Evolutionary conservation across 1,139 yeast species (phyloP).

Genomic region (Blastobotrys serpentis): DNA sequence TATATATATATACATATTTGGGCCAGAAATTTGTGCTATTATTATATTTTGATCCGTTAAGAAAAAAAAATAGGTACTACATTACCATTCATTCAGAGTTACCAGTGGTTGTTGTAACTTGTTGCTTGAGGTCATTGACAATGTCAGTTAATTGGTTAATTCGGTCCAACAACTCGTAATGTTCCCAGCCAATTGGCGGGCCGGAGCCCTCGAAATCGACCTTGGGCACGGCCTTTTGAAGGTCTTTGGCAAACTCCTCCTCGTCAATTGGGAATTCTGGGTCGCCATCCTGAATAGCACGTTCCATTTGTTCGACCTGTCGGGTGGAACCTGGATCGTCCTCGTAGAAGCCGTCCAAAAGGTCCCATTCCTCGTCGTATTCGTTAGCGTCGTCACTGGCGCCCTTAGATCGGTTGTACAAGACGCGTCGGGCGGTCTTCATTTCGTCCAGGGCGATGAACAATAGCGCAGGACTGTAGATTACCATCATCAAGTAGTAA

Average conservation of each 20-base stretch:
- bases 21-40: no score
- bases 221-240: constrained; percentile 55
- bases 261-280: constrained; percentile 61
- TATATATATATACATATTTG: no score
- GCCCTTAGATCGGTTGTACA: constrained; percentile 66
- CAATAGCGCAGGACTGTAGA: constrained; percentile 66
- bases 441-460: constrained; percentile 65
- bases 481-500: constrained; percentile 54
- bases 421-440: constrained; percentile 63
- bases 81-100: no score
- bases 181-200: constrained; percentile 56
- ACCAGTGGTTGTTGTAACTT: no score
- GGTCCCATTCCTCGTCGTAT: constrained; percentile 74
- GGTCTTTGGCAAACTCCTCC: constrained; percentile 48
- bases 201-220: constrained; percentile 53
- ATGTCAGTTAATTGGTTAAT: constrained; percentile 37
- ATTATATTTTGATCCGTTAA: no score
- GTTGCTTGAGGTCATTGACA: constrained; percentile 29
- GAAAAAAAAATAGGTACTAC: no score
- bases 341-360: constrained; percentile 69
- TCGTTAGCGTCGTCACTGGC: constrained; percentile 81
- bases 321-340: constrained; percentile 47
- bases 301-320: constrained; percentile 50
- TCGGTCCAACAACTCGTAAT: constrained; percentile 51
- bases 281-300: constrained; percentile 47